These are phyloP conservation scores for Panellus pusillus DNA, from an alignment of 768 basidiomycete genomes.

Conservation along the genomic window DNA sequence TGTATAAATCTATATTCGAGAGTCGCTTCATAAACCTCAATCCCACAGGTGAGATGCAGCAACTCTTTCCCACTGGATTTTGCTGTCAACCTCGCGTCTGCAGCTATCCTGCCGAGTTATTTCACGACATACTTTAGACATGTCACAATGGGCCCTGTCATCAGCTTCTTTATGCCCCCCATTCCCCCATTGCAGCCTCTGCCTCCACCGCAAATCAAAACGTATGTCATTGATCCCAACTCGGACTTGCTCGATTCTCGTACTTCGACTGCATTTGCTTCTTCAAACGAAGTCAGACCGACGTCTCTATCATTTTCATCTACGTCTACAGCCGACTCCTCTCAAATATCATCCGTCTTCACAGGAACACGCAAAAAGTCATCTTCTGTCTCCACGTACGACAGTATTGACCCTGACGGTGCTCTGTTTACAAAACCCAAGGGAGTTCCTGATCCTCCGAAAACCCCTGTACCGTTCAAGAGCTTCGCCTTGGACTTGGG, in stretches of 20 bases:
- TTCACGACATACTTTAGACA: conserved; percentile 73
- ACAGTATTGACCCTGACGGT: conserved; percentile 9
- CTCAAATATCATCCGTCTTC: conserved; percentile 21
- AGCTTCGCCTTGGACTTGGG: conserved; percentile 50
- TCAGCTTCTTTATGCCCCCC: conserved; percentile 70
- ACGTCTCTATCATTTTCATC: conserved; percentile 56
- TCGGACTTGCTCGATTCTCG: conserved; percentile 35
- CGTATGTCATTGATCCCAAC: conserved; percentile 38
- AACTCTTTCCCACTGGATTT: too few relatives aligned
- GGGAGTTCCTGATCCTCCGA: conserved; percentile 16
- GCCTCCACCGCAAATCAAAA: conserved; percentile 45
- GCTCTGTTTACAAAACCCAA: background rate
- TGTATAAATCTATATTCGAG: conserved; percentile 67
- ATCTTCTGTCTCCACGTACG: conserved; percentile 21
- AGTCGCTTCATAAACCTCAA: conserved; percentile 70
- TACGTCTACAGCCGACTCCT: conserved; percentile 29
- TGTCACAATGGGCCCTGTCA: conserved; percentile 57
- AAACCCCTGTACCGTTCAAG: conserved; percentile 29
- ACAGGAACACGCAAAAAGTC: conserved; percentile 15
- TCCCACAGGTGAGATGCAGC: conserved; percentile 51
- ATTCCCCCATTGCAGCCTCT: conserved; percentile 62
- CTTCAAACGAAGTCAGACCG: conserved; percentile 38
- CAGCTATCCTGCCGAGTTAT: conserved; percentile 68
- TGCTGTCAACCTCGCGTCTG: background rate
- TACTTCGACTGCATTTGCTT: conserved; percentile 36